Evolutionary conservation across 2,329 filamentous ascomycete species (phyloP).

Genomic region (Fusarium sororula): DNA sequence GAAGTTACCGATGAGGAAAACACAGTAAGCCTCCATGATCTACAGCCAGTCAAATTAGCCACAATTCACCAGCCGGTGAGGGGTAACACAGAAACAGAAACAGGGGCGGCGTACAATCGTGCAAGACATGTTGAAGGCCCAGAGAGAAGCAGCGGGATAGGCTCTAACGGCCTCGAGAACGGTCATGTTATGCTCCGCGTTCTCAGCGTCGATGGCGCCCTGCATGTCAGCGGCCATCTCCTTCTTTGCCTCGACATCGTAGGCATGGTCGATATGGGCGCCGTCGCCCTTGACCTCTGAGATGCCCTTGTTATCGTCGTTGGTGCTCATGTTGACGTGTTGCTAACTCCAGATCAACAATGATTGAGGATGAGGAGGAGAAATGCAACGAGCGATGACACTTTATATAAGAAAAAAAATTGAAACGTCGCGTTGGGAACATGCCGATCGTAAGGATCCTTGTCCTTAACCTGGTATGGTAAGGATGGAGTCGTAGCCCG

Average conservation of each 20-base stretch:
- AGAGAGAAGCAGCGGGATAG: constrained; percentile 57
- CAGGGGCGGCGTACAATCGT: constrained; percentile 52
- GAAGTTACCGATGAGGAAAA: constrained; percentile 59
- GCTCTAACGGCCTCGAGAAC: constrained; percentile 50
- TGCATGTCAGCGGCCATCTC: constrained; percentile 26
- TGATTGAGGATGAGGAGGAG: neutral
- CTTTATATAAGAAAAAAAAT: constrained; percentile 21
- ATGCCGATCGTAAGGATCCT: neutral
- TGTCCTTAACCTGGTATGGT: neutral
- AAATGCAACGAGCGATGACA: constrained; percentile 5
- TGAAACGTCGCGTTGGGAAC: neutral
- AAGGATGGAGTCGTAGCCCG: neutral
- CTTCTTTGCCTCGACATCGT: constrained; percentile 31
- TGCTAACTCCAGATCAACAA: constrained; percentile 5
- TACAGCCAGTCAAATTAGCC: constrained; percentile 25
- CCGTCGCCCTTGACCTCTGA: constrained; percentile 21
- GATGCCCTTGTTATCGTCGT: constrained; percentile 17
- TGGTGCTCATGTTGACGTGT: constrained; percentile 30
- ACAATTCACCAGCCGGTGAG: neutral
- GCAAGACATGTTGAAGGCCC: constrained; percentile 60
- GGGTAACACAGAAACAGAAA: no score
- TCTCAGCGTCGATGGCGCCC: constrained; percentile 48
- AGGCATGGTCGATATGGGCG: constrained; percentile 31
- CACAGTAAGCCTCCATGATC: constrained; percentile 61
- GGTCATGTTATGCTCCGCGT: constrained; percentile 53